Conservation (phyloP, 2,329 filamentous ascomycete genomes). For the Trichoderma koningiopsis region DNA sequence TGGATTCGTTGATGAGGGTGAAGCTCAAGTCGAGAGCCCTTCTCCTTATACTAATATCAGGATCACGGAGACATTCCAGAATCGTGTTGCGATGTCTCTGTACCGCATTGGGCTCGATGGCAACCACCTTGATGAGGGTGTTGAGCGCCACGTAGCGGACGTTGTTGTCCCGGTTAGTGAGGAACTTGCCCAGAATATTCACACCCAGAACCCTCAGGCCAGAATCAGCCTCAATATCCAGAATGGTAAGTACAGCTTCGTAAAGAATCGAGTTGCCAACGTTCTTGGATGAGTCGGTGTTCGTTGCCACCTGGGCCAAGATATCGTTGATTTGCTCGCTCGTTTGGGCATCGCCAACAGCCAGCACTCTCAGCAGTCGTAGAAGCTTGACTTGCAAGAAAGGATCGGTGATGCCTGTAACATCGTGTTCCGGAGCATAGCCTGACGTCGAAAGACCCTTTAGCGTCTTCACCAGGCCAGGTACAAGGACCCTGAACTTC, state of each 20-base stretch:
- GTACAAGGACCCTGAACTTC: constrained; percentile 85
- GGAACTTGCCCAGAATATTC: constrained; percentile 96
- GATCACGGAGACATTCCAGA: constrained; percentile 90
- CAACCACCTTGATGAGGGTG: constrained; percentile 96
- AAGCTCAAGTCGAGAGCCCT: constrained; percentile 97
- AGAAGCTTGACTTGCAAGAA: constrained; percentile 98
- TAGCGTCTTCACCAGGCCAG: constrained; percentile 81
- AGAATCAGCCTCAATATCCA: constrained; percentile 97
- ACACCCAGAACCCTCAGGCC: constrained; percentile 92
- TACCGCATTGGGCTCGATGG: constrained; percentile 95
- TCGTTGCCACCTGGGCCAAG: constrained; percentile 93
- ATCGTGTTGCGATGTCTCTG: constrained; percentile 98
- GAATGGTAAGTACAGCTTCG: constrained; percentile 93
- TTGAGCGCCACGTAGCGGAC: constrained; percentile 98
- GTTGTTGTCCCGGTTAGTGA: constrained; percentile 99
- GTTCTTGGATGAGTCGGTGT: constrained; percentile 97
- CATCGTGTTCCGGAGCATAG: constrained; percentile 96
- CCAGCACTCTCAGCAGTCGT: constrained; percentile 80
- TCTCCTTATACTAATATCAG: constrained; percentile 95
- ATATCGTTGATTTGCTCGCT: constrained; percentile 99
- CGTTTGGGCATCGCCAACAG: constrained; percentile 79
- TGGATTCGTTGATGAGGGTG: constrained; percentile 95
- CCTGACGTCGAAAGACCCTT: constrained; percentile 93
- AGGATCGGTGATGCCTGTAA: constrained; percentile 95
- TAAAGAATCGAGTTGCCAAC: constrained; percentile 98